A percentile compares a stretch with the other conserved stretches of the same genome.
These are phyloP conservation scores for Stephania cephalantha DNA, from an alignment of 164 flowering plant genomes.

Conservation along the genomic window DNA sequence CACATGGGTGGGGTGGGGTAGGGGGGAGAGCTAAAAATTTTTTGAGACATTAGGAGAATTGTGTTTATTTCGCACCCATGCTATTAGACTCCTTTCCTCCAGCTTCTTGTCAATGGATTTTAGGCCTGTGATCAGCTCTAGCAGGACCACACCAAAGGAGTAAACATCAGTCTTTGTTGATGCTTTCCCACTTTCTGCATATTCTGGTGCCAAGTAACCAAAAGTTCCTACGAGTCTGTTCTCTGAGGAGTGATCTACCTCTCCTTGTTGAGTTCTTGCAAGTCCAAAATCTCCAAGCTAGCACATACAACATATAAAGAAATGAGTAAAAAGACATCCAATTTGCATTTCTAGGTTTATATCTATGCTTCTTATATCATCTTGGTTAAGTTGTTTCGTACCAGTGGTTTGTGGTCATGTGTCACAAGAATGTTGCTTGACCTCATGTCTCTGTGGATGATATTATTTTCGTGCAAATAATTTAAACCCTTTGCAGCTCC, in stretches of 20 bases:
- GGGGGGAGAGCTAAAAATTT: background rate
- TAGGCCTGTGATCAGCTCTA: constrained; percentile 59
- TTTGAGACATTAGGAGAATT: background rate
- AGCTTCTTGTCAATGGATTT: constrained; percentile 41
- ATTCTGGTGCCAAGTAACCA: constrained; percentile 78
- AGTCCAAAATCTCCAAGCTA: constrained; percentile 82
- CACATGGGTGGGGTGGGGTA: background rate
- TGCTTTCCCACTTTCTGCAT: constrained; percentile 58
- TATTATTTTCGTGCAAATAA: constrained; percentile 51
- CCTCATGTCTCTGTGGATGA: constrained; percentile 68
- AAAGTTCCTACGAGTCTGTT: constrained; percentile 57
- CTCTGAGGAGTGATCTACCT: constrained; percentile 33
- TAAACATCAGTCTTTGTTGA: constrained; percentile 69
- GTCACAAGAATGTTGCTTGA: constrained; percentile 69
- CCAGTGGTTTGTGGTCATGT: constrained; percentile 59
- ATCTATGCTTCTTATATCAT: background rate
- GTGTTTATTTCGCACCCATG: constrained; percentile 44
- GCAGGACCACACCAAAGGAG: constrained; percentile 61
- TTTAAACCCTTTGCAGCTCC: constrained; percentile 58
- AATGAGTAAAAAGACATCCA: background rate
- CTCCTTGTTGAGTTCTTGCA: constrained; percentile 46
- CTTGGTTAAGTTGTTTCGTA: constrained; percentile 14
- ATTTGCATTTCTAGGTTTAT: background rate
- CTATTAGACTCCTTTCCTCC: constrained; percentile 52
- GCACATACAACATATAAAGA: constrained; percentile 9